Base-by-base conservation (phyloP, 2,329 filamentous ascomycete species). In the Fusarium sp. region DNA sequence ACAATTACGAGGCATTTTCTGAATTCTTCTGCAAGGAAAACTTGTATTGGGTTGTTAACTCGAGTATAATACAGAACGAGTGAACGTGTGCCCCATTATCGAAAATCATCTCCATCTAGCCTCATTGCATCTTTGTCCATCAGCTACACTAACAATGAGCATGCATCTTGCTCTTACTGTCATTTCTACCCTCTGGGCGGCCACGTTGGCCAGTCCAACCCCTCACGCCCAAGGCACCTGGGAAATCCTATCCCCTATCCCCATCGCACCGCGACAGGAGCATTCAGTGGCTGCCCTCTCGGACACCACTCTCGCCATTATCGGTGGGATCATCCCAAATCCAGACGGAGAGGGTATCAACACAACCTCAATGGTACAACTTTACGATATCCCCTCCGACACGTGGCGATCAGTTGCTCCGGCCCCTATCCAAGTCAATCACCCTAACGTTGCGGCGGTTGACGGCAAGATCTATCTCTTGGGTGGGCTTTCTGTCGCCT, bases 391-490 rank as follows among this genome's bases (percentile, higher is more conserved):
- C n/a, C 61, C 73, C 2, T 69, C 66, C 16, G 73, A 82, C 54
- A 75, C 73, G 18, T 84, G 82, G 81, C 63, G 56, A 11, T 56
- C 59, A 2, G 78, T 70, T 2, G 72, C 81, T 0, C 73, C 79
- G 6, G 64, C 81, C 0, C 84, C 84, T 0, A 50, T 78, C 0
- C 52, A 74, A 6, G 68, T 82, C 4, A 85, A 84, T 57, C 83
- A 85, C 62, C 75, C 80, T 54, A 86, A 86, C 60, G 80, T 78
- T 22, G 84, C 81, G 8, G 80, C 74, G 0, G 75, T 83, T 3
- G 67, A 81, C 50, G 80, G 79, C 52, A 82, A 82, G 63, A 77
- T 85, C 14, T 85, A 85, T 64, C 58, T 85, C 0, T 75, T 86
- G 3, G 84, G 85, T 7, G 84, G 82, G 0, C 77, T 85, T 2